Conservation (phyloP, 1,284 basidiomycete species). For the Tilletia horrida region DNA sequence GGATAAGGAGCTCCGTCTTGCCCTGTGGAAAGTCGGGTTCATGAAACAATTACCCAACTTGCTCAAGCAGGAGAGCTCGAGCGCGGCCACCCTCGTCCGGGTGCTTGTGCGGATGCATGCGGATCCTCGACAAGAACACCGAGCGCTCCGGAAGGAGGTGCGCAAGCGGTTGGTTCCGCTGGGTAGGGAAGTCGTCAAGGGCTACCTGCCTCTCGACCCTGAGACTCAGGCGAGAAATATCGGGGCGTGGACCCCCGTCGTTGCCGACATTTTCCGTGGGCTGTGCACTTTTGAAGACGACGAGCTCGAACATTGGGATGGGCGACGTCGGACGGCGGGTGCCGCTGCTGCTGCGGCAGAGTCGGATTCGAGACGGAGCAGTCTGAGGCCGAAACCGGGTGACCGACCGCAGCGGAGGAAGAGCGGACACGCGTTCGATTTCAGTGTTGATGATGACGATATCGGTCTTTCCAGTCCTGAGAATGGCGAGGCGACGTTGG, state of each 20-base stretch:
- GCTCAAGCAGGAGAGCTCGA: conserved; percentile 95
- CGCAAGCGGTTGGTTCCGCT: conserved; percentile 87
- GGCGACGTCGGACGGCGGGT: not conserved
- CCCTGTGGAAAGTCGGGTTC: conserved; percentile 99
- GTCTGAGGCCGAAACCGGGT: conserved; percentile 7
- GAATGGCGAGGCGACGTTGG: conserved; percentile 18
- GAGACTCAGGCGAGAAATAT: conserved; percentile 96
- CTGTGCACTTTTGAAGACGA: conserved; percentile 84
- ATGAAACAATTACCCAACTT: conserved; percentile 99
- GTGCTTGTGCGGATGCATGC: conserved; percentile 90
- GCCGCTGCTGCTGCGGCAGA: too few relatives aligned
- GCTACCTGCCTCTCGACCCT: conserved; percentile 82
- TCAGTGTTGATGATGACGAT: conserved; percentile 21
- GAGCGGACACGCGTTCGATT: conserved; percentile 15
- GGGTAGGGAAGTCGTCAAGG: conserved; percentile 81
- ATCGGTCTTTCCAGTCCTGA: conserved; percentile 15
- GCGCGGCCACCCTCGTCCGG: conserved; percentile 90
- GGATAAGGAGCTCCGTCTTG: conserved; percentile 92
- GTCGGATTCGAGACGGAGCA: not conserved
- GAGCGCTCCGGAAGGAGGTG: conserved; percentile 75
- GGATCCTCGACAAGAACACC: conserved; percentile 80
- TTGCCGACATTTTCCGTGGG: conserved; percentile 86
- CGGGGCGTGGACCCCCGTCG: conserved; percentile 93
- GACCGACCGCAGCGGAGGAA: conserved; percentile 14
- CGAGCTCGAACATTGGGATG: conserved; percentile 40